Evolutionary conservation across 768 basidiomycete species (phyloP).

Genomic region (Neoboletus subvelutipes): DNA sequence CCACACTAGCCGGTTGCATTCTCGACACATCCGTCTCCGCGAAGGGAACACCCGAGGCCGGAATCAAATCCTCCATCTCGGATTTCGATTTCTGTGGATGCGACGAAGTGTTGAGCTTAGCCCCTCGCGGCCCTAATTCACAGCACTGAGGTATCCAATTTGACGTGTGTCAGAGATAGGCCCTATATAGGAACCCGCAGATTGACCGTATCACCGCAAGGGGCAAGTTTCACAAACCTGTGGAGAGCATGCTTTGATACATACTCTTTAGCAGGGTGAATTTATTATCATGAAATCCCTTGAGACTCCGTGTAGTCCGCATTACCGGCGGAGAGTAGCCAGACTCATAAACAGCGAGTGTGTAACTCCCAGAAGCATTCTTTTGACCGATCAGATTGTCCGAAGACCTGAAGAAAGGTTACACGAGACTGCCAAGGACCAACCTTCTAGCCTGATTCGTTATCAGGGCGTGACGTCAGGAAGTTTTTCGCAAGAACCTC

Average conservation of each 20-base stretch:
- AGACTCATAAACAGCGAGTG: neutral
- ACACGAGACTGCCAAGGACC: neutral
- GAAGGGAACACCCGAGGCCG: neutral
- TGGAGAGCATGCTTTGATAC: neutral
- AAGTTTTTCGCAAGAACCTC: neutral
- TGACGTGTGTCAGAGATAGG: neutral
- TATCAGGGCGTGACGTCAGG: constrained; percentile 13
- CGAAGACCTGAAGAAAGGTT: neutral
- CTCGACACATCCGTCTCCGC: neutral
- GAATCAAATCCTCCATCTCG: neutral
- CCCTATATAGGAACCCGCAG: neutral
- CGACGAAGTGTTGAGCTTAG: neutral
- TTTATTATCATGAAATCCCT: neutral
- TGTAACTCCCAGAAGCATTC: neutral
- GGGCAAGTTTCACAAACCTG: neutral
- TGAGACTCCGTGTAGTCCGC: neutral
- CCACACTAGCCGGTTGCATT: neutral
- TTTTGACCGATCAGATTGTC: neutral
- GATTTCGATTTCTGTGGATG: neutral
- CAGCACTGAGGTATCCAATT: neutral
- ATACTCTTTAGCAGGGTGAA: neutral
- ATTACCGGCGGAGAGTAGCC: neutral
- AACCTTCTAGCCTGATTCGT: neutral
- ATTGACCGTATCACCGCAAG: neutral
- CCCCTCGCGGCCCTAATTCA: neutral